Conservation (phyloP, 345 rosid species). For the Sonneratia alba region DNA sequence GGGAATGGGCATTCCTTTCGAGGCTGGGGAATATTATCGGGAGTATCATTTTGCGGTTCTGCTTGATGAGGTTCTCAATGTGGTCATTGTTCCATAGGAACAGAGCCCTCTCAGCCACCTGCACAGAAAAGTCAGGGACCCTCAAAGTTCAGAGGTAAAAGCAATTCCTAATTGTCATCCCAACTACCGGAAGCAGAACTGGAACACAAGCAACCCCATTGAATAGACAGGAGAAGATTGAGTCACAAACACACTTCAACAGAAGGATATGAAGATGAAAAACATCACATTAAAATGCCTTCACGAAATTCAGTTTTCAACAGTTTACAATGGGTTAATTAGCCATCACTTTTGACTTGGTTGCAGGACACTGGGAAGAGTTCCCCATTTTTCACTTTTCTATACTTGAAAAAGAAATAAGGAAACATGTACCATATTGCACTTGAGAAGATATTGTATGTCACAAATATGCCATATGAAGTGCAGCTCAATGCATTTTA, state of each 20-base stretch:
- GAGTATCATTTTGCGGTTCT: slow-evolving; percentile 58
- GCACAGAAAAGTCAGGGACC: slow-evolving; percentile 4
- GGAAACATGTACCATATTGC: neutral
- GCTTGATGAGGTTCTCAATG: slow-evolving; percentile 68
- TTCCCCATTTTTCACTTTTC: neutral
- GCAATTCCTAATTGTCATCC: too few species aligned
- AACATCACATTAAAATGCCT: too few species aligned
- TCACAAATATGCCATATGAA: neutral
- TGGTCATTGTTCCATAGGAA: slow-evolving; percentile 90
- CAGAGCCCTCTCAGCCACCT: slow-evolving; percentile 84
- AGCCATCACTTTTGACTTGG: neutral
- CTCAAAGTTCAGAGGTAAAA: neutral
- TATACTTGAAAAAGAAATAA: neutral
- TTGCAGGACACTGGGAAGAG: neutral
- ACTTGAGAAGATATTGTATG: neutral
- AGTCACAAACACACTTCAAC: neutral
- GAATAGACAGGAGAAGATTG: neutral
- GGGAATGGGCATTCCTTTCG: slow-evolving; percentile 59
- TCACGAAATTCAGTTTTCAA: too few species aligned
- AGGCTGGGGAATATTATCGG: slow-evolving; percentile 67
- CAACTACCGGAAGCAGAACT: neutral
- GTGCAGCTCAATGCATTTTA: neutral
- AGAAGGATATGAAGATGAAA: neutral
- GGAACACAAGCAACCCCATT: neutral
- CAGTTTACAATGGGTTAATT: neutral